Evolutionary conservation across 2,329 filamentous ascomycete species (phyloP).

Genomic region (Arthrinium phaeospermum): DNA sequence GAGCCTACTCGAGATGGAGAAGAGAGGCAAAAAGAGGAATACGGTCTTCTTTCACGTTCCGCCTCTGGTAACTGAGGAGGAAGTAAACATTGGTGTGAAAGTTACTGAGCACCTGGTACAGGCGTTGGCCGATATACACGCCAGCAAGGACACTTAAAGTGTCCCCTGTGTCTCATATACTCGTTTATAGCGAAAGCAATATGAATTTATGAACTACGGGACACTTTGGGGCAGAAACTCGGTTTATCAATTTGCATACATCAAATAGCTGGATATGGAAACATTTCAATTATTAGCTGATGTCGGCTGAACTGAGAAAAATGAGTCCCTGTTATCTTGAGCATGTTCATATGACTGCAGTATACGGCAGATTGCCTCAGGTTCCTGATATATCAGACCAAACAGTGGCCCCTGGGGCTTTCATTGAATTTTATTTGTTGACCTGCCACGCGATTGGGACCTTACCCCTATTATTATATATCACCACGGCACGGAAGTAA

Average conservation of each 20-base stretch:
- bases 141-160: not conserved
- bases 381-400: too few species aligned
- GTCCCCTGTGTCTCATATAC: not conserved
- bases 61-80: constrained; percentile 15
- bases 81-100: not conserved
- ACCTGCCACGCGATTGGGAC: not conserved
- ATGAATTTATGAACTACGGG: too few species aligned
- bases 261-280: too few species aligned
- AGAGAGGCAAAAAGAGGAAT: not conserved
- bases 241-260: too few species aligned
- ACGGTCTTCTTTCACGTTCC: constrained; percentile 23
- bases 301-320: too few species aligned
- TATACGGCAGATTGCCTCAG: too few species aligned
- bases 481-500: not conserved
- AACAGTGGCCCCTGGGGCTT: too few species aligned
- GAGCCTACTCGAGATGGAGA: constrained; percentile 13
- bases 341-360: too few species aligned
- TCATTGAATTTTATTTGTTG: too few species aligned
- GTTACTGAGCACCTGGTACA: not conserved
- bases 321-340: too few species aligned
- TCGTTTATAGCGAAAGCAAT: not conserved
- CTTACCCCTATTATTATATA: not conserved
- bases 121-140: not conserved
- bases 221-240: too few species aligned
- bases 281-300: too few species aligned